phyloP scores from a whole-genome alignment of 306 rosid species.

The Hylodesmum podocarpum region DNA sequence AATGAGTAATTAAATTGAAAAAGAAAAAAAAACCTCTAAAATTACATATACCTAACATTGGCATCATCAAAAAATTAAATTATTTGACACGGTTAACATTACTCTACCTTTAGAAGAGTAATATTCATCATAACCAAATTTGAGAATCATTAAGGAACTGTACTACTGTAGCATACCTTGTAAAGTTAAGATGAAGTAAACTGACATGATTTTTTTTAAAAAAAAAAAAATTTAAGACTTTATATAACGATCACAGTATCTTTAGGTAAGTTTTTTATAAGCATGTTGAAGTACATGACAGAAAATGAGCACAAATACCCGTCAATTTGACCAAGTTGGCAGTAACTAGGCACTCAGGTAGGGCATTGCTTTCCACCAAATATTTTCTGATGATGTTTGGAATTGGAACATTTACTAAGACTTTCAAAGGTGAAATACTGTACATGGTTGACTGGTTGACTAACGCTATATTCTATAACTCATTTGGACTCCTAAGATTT shows the following conservation, averaged over 20 bases:
- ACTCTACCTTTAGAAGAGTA: not conserved
- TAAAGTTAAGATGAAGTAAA: not conserved
- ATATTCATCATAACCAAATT: not conserved
- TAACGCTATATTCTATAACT: not conserved
- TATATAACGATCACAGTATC: not conserved
- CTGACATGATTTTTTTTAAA: not conserved
- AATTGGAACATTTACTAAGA: not conserved
- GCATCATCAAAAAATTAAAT: not conserved
- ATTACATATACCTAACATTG: not conserved
- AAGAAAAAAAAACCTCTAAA: not conserved
- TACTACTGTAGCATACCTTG: not conserved
- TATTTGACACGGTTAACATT: not conserved
- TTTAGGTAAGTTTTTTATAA: not conserved
- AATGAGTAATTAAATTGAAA: no score
- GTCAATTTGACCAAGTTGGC: constrained; percentile 2
- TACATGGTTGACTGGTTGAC: not conserved
- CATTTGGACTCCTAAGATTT: not conserved
- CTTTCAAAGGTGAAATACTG: not conserved
- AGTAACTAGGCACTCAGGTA: not conserved
- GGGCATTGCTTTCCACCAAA: not conserved
- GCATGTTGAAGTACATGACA: not conserved
- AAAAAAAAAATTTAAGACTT: not conserved
- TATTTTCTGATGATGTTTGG: not conserved
- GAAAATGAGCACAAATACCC: not conserved
- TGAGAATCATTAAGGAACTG: not conserved